phyloP scores from a whole-genome alignment of 2,329 filamentous ascomycete genomes.

The Coleophoma crateriformis region DNA sequence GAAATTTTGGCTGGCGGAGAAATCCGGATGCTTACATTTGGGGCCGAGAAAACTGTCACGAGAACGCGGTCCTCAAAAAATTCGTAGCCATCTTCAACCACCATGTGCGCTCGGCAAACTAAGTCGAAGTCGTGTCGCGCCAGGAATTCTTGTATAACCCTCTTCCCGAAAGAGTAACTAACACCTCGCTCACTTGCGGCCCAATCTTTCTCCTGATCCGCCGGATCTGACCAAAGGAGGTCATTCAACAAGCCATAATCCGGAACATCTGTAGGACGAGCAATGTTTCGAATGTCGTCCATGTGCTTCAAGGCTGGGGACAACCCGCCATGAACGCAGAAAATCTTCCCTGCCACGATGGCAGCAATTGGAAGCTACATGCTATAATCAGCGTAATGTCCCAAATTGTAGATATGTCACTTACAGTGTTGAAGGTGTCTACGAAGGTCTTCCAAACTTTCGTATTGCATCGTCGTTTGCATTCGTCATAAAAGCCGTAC shows the following conservation, averaged over 20 bases:
- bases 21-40: constrained; percentile 65
- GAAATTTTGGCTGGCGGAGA: background rate
- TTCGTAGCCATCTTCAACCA: constrained; percentile 97
- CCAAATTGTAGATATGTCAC: constrained; percentile 3
- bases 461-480: constrained; percentile 92
- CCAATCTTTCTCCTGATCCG: constrained; percentile 98
- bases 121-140: constrained; percentile 94
- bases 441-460: constrained; percentile 99
- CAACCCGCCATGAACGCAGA: constrained; percentile 92
- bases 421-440: constrained; percentile 81
- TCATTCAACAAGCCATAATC: constrained; percentile 96
- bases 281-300: constrained; percentile 97
- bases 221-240: constrained; percentile 93
- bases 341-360: constrained; percentile 97
- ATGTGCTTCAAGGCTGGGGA: constrained; percentile 91
- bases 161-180: constrained; percentile 97
- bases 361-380: constrained; percentile 74
- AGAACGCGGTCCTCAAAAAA: constrained; percentile 95
- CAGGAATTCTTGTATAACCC: constrained; percentile 94
- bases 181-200: constrained; percentile 95
- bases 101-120: constrained; percentile 97
- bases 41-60: constrained; percentile 95
- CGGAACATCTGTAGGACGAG: constrained; percentile 90
- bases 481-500: constrained; percentile 97
- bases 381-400: constrained; percentile 8